phyloP scores from a whole-genome alignment of 805 yeast species.

The Candida namnaoensis region DNA sequence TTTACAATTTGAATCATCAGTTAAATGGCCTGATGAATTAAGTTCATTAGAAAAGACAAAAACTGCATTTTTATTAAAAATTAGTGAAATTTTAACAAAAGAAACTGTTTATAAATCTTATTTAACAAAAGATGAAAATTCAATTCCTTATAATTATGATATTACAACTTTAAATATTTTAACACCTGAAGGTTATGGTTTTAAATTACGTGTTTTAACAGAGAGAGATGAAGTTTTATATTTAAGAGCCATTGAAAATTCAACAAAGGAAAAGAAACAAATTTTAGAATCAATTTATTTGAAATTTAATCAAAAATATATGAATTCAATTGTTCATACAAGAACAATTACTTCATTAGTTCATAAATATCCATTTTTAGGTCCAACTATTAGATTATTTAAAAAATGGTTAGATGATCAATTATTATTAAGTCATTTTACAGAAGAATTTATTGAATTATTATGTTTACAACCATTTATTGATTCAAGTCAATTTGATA shows the following conservation, averaged over 20 bases:
- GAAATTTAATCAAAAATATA: slow-evolving; percentile 54
- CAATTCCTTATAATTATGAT: slow-evolving; percentile 57
- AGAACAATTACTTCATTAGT: slow-evolving; percentile 67
- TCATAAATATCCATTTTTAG: slow-evolving; percentile 61
- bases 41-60: slow-evolving; percentile 81
- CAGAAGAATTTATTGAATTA: slow-evolving; percentile 76
- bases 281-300: slow-evolving; percentile 53
- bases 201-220: slow-evolving; percentile 64
- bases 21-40: slow-evolving; percentile 94
- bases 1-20: slow-evolving; percentile 80
- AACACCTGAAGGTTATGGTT: slow-evolving; percentile 88
- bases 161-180: slow-evolving; percentile 54
- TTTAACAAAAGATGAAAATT: slow-evolving; percentile 53
- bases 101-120: slow-evolving; percentile 48
- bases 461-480: slow-evolving; percentile 78
- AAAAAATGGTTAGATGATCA: slow-evolving; percentile 90
- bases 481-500: slow-evolving; percentile 76
- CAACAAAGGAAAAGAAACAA: slow-evolving; percentile 50
- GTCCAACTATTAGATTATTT: slow-evolving; percentile 77
- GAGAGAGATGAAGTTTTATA: slow-evolving; percentile 79
- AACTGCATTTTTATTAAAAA: slow-evolving; percentile 76
- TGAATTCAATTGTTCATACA: slow-evolving; percentile 70
- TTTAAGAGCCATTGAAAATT: slow-evolving; percentile 60
- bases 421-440: slow-evolving; percentile 57
- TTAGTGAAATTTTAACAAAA: slow-evolving; percentile 37